Percentiles rank a stretch among this genome's conserved stretches.
These are phyloP conservation scores for Nowakowskiella sp. DNA, from an alignment of 192 early-diverging fungal species.

Conservation along the genomic window DNA sequence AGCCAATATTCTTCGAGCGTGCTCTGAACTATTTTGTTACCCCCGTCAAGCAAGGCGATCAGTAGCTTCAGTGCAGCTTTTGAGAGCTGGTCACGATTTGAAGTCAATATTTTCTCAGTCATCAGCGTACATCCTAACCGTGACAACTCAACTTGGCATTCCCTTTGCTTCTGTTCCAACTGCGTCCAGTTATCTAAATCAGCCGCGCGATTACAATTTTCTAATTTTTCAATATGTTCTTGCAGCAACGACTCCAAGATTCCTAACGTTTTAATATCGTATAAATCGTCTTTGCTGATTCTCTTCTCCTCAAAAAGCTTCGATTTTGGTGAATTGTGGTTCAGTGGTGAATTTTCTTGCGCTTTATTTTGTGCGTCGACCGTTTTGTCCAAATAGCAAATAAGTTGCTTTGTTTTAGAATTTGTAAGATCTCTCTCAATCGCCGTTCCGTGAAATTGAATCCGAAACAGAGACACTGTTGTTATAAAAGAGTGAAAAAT, in stretches of 20 bases:
- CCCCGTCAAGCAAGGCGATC: constrained; percentile 27
- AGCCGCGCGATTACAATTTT: constrained; percentile 4
- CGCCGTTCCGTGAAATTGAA: too few species aligned
- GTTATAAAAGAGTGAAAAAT: too few species aligned
- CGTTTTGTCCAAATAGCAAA: too few species aligned
- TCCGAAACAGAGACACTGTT: too few species aligned
- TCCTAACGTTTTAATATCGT: constrained; percentile 27
- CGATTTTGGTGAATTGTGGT: too few species aligned
- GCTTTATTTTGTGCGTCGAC: too few species aligned
- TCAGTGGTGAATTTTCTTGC: too few species aligned
- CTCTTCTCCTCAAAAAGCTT: too few species aligned
- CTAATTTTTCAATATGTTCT: constrained; percentile 13
- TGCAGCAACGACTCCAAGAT: constrained; percentile 24
- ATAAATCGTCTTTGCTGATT: background rate
- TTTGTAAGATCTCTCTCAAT: too few species aligned
- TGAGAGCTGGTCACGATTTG: constrained; percentile 6
- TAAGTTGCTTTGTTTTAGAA: too few species aligned
- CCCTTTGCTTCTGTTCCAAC: constrained; percentile 7
- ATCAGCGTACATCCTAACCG: constrained; percentile 27
- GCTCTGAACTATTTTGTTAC: constrained; percentile 23
- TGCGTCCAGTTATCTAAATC: constrained; percentile 21
- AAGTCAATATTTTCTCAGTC: constrained; percentile 22
- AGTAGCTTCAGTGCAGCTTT: constrained; percentile 12
- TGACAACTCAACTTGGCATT: constrained; percentile 18
- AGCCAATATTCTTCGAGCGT: constrained; percentile 22